phyloP scores from a whole-genome alignment of 768 basidiomycete genomes.

The Boletus pseudo-olivaceus region DNA sequence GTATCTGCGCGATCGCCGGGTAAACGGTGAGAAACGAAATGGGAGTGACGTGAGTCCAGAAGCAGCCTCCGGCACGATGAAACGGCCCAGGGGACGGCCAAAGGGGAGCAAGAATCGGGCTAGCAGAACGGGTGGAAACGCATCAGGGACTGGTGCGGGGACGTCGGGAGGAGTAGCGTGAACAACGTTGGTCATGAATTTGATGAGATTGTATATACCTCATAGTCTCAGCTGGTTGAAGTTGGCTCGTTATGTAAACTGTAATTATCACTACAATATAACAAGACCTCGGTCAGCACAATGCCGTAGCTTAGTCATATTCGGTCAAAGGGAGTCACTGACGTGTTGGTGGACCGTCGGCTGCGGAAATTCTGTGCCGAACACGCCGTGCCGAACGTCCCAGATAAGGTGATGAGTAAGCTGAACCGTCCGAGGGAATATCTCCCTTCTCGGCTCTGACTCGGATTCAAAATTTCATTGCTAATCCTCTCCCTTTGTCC shows the following conservation, averaged over 20 bases:
- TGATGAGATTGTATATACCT: no score
- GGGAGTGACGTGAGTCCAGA: conserved; percentile 28
- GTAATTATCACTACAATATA: neutral
- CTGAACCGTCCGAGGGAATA: neutral
- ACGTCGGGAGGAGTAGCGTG: conserved; percentile 1
- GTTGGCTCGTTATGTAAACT: no score
- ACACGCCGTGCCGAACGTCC: neutral
- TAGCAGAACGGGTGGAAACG: conserved; percentile 17
- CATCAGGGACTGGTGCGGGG: conserved; percentile 8
- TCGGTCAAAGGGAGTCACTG: no score
- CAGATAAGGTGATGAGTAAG: conserved; percentile 4
- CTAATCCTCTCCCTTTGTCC: conserved; percentile 28
- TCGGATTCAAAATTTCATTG: conserved; percentile 21
- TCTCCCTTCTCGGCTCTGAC: conserved; percentile 17
- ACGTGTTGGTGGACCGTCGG: neutral
- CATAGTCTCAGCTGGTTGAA: neutral
- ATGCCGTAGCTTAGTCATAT: conserved; percentile 16
- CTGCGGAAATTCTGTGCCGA: neutral
- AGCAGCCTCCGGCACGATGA: conserved; percentile 31
- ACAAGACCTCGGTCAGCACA: neutral
- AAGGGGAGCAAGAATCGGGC: conserved; percentile 64
- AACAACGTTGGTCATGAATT: neutral
- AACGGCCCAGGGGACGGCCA: conserved; percentile 62
- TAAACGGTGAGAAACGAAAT: conserved; percentile 44
- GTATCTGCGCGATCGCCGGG: conserved; percentile 60